A percentile compares a stretch with the other conserved stretches of the same genome.
phyloP scores from a whole-genome alignment of 805 yeast species.

The Saccharomycopsis olivae region DNA sequence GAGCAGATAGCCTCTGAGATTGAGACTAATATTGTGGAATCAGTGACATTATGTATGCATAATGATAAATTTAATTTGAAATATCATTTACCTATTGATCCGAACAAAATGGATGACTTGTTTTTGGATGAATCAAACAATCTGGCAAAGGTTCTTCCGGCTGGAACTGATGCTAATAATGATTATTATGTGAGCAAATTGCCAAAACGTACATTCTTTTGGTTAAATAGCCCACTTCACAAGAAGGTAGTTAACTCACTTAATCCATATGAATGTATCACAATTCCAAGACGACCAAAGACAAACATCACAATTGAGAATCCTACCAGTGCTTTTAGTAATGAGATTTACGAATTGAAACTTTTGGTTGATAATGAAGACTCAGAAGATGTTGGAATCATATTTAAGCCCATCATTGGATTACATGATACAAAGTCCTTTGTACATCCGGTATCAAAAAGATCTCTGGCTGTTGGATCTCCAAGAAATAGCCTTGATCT shows the following conservation, averaged over 20 bases:
- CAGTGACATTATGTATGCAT: slow-evolving; percentile 9
- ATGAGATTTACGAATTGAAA: slow-evolving; percentile 23
- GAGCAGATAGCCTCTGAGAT: slow-evolving; percentile 19
- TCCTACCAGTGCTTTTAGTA: slow-evolving; percentile 23
- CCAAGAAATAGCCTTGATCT: slow-evolving; percentile 14
- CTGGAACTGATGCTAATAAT: not conserved
- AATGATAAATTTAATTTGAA: slow-evolving; percentile 11
- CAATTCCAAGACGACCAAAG: slow-evolving; percentile 32
- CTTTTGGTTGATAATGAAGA: slow-evolving; percentile 25
- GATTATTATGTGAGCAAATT: slow-evolving; percentile 7
- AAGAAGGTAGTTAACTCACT: slow-evolving; percentile 16
- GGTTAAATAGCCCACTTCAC: slow-evolving; percentile 15
- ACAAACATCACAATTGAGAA: slow-evolving; percentile 22
- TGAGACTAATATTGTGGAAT: slow-evolving; percentile 22
- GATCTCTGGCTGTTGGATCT: slow-evolving; percentile 11
- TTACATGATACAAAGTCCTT: slow-evolving; percentile 4
- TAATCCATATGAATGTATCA: slow-evolving; percentile 21
- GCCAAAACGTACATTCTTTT: slow-evolving; percentile 9
- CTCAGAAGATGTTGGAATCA: slow-evolving; percentile 24
- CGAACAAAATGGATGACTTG: slow-evolving; percentile 4
- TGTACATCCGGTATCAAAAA: slow-evolving; percentile 8
- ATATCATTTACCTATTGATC: slow-evolving; percentile 13
- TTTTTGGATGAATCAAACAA: slow-evolving; percentile 8
- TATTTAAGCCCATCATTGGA: slow-evolving; percentile 18
- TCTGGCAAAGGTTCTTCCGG: slow-evolving; percentile 8